Percentiles rank a stretch among this genome's conserved stretches.
Conservation (phyloP, 2,329 filamentous ascomycete species). For the Trichophyton rubrum region DNA sequence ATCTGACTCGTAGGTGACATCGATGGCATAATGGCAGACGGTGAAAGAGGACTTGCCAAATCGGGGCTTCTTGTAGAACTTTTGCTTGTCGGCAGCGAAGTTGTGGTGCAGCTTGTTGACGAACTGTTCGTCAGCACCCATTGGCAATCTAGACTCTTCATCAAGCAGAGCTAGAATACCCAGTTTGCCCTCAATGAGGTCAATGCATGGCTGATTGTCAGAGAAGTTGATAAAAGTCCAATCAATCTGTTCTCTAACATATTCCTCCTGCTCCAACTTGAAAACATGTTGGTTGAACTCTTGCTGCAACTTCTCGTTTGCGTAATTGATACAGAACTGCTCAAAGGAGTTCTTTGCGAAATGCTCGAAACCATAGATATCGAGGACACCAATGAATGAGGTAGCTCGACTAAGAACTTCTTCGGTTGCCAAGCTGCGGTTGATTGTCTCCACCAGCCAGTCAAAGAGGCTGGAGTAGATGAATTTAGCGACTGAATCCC, state of each 20-base stretch:
- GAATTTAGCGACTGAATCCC: slow-evolving; percentile 96
- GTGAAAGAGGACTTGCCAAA: slow-evolving; percentile 97
- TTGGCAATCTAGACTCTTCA: slow-evolving; percentile 89
- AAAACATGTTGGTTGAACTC: slow-evolving; percentile 99
- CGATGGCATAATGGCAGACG: slow-evolving; percentile 94
- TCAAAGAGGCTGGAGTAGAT: slow-evolving; percentile 98
- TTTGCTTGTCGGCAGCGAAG: slow-evolving; percentile 78
- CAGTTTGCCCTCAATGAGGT: slow-evolving; percentile 92
- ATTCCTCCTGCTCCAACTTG: slow-evolving; percentile 97
- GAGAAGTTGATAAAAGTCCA: slow-evolving; percentile 99
- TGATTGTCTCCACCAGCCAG: slow-evolving; percentile 97
- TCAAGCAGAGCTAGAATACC: slow-evolving; percentile 86
- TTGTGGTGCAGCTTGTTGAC: slow-evolving; percentile 94
- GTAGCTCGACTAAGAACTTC: slow-evolving; percentile 69
- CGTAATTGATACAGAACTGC: slow-evolving; percentile 99
- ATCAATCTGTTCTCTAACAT: slow-evolving; percentile 88
- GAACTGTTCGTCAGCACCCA: slow-evolving; percentile 95
- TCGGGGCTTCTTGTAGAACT: slow-evolving; percentile 96
- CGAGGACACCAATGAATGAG: slow-evolving; percentile 93
- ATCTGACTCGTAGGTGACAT: slow-evolving; percentile 97
- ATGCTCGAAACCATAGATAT: slow-evolving; percentile 99
- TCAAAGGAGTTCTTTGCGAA: slow-evolving; percentile 99
- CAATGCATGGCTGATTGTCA: slow-evolving; percentile 97
- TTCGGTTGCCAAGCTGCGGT: slow-evolving; percentile 76
- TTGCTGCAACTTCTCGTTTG: slow-evolving; percentile 97